phyloP scores from a whole-genome alignment of 1,284 basidiomycete genomes.

The Baeospora myosura region DNA sequence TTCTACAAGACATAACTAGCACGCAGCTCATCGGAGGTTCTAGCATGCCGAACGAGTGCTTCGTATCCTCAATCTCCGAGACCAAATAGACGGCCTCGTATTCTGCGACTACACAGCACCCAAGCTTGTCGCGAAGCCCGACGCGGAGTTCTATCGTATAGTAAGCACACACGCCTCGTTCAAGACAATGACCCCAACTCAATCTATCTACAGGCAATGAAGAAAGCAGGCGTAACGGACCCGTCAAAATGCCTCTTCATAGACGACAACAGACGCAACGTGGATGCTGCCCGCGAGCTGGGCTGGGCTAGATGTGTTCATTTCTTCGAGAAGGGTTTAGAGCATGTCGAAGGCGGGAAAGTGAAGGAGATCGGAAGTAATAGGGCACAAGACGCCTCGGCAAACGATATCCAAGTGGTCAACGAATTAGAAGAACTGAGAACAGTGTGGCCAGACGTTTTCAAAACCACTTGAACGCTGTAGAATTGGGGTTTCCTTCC shows the following conservation, averaged over 20 bases:
- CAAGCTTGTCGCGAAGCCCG: conserved; percentile 80
- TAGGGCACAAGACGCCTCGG: conserved; percentile 25
- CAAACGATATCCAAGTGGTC: conserved; percentile 39
- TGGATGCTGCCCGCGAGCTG: conserved; percentile 53
- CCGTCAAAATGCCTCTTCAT: conserved; percentile 67
- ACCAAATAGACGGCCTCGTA: conserved; percentile 73
- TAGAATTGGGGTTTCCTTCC: neutral
- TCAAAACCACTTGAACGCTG: conserved; percentile 28
- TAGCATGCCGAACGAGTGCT: conserved; percentile 84
- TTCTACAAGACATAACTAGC: conserved; percentile 1
- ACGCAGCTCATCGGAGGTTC: conserved; percentile 6
- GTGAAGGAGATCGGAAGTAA: conserved; percentile 43
- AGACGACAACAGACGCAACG: conserved; percentile 66
- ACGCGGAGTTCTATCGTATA: conserved; percentile 58
- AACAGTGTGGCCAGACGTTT: conserved; percentile 64
- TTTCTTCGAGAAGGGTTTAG: conserved; percentile 62
- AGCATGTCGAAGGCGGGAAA: conserved; percentile 54
- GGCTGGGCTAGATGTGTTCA: conserved; percentile 70
- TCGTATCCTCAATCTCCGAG: conserved; percentile 63
- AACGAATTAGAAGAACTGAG: conserved; percentile 56
- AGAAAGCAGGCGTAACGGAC: conserved; percentile 49
- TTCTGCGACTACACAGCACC: conserved; percentile 74
- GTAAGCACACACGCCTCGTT: conserved; percentile 26
- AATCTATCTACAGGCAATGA: conserved; percentile 46
- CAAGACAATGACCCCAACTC: neutral